phyloP scores from a whole-genome alignment of 2,329 filamentous ascomycete species.

The Alternaria triticimaculans region DNA sequence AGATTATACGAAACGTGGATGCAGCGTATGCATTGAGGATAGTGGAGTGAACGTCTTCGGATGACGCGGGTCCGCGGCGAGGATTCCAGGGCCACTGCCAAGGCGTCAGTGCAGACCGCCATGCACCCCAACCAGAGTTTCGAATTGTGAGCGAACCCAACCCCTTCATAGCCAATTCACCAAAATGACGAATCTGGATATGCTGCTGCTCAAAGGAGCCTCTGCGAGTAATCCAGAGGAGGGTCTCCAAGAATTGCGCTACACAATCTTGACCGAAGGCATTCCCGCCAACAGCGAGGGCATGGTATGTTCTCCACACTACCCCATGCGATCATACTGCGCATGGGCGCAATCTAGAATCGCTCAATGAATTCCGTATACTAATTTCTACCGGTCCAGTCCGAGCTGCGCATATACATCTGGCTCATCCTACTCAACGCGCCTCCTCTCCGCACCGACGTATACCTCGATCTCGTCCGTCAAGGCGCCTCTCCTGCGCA shows the following conservation, averaged over 20 bases:
- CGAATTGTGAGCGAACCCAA: constrained; percentile 4
- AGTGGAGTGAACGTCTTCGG: not conserved
- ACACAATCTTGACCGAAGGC: constrained; percentile 76
- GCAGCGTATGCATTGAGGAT: not conserved
- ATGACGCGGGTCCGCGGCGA: not conserved
- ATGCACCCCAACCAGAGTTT: constrained; percentile 5
- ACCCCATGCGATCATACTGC: constrained; percentile 1
- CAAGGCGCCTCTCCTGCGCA: constrained; percentile 94
- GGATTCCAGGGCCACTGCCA: not conserved
- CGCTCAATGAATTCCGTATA: not conserved
- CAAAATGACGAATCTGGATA: constrained; percentile 64
- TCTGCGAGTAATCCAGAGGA: constrained; percentile 71
- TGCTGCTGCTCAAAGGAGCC: constrained; percentile 80
- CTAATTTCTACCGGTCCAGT: constrained; percentile 60
- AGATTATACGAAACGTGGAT: not conserved
- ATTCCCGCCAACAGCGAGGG: constrained; percentile 80
- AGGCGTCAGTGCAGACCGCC: constrained; percentile 3
- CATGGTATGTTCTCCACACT: constrained; percentile 64
- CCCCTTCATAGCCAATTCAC: constrained; percentile 12
- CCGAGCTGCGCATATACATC: constrained; percentile 89
- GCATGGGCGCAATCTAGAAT: not conserved
- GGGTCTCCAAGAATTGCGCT: constrained; percentile 72
- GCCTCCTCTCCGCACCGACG: constrained; percentile 81
- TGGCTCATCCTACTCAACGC: constrained; percentile 95
- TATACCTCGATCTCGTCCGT: constrained; percentile 88